Base-by-base conservation (phyloP, 2,329 filamentous ascomycete species). In the Acrodontium crateriforme region DNA sequence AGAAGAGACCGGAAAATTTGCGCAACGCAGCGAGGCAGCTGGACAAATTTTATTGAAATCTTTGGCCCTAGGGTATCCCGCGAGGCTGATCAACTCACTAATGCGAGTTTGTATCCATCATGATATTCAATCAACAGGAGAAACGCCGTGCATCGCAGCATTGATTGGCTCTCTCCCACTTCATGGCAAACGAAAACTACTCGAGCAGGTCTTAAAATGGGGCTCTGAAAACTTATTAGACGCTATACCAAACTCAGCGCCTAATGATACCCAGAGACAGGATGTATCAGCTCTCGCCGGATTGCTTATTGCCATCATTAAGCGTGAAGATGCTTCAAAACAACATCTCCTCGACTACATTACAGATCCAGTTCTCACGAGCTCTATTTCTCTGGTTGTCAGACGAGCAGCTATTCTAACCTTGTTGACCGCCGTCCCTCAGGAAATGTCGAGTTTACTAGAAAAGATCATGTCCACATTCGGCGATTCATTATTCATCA, bases 401-500 rank as follows among this genome's bases (percentile, higher is more conserved):
- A 41, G 49, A 13, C 39, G 47, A 32, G 47, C 45, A 8, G 41
- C 39, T 13, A 14, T 54, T 12, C 36, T 43, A 18, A 35, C 42
- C 2, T 19, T 54, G 3, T 37, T 37, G n/a, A 24, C 19, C 5
- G 22, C 32, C 5, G 36, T 30, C 23, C 14, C 33, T 8, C 45
- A 50, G 19, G 33, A 43, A 5, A 20, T 60, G 65, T 25, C 66
- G 57, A 34, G 62, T 63, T 58, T 80, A 18, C 50, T 87, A 31
- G 72, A 84, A 43, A 81, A 73, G 45, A 70, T 66, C 26, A 58
- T 93, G 26, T 62, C 61, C 20, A 70, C 78, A 26, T 93, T 95
- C 51, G 81, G 82, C 1, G 85, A 94, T 43, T 72, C 78, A 27
- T 60, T 95, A 8, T 92, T 84, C 45, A 83, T 95, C 41, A 79